phyloP scores from a whole-genome alignment of 73 alveolate species.

The Paramecium caudatum region DNA sequence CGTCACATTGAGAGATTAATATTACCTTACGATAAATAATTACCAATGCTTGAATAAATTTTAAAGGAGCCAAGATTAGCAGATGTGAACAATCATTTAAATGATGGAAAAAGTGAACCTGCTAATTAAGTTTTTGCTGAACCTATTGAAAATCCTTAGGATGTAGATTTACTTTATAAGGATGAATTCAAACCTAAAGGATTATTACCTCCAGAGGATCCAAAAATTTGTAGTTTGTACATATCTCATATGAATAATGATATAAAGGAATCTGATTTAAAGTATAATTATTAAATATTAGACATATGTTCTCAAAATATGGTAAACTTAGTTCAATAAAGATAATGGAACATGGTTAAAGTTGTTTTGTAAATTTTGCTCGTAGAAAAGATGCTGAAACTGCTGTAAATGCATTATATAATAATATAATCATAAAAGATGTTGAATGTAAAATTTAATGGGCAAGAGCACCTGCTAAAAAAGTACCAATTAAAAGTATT shows the following conservation, averaged over 20 bases:
- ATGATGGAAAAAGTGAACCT: constrained; percentile 67
- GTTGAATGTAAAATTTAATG: constrained; percentile 65
- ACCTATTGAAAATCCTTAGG: constrained; percentile 58
- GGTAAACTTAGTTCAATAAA: constrained; percentile 68
- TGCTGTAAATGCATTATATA: constrained; percentile 67
- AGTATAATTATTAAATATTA: constrained; percentile 10
- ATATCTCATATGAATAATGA: constrained; percentile 62
- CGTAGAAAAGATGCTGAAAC: constrained; percentile 75
- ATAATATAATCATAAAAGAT: constrained; percentile 58
- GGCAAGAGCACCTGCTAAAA: constrained; percentile 74
- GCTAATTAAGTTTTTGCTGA: constrained; percentile 53
- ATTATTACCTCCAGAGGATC: constrained; percentile 71
- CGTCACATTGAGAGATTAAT: constrained; percentile 55
- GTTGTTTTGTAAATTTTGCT: constrained; percentile 68
- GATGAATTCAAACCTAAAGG: constrained; percentile 59
- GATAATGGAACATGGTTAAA: constrained; percentile 53
- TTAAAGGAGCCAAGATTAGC: constrained; percentile 67
- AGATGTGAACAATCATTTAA: constrained; percentile 66
- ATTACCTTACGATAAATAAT: constrained; percentile 46
- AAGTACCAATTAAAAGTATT: constrained; percentile 33
- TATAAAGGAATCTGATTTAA: constrained; percentile 63
- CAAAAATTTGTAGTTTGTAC: constrained; percentile 49
- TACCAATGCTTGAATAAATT: constrained; percentile 62
- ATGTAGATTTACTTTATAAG: constrained; percentile 31
- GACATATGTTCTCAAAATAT: constrained; percentile 53